These are phyloP conservation scores for Saccharomyces mikatae DNA, from an alignment of 805 yeast species.

Conservation along the genomic window DNA sequence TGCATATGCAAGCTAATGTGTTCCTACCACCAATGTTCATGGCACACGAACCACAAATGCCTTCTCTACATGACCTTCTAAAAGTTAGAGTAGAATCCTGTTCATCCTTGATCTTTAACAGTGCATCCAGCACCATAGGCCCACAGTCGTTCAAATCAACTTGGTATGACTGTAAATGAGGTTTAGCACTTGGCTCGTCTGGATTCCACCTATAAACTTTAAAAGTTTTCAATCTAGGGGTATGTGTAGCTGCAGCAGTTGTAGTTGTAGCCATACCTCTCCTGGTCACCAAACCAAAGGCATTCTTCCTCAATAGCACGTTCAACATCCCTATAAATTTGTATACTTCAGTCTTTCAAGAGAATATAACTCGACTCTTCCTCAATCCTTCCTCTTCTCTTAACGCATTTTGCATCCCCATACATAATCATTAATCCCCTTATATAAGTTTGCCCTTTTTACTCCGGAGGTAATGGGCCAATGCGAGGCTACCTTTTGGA, in stretches of 20 bases:
- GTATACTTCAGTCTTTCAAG: background rate
- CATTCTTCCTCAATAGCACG: background rate
- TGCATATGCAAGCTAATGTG: conserved; percentile 93
- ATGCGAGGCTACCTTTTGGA: background rate
- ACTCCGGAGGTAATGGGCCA: background rate
- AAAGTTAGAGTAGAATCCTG: conserved; percentile 92
- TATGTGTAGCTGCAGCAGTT: conserved; percentile 32
- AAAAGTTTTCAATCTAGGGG: conserved; percentile 67
- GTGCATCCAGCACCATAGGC: conserved; percentile 95
- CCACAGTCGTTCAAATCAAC: conserved; percentile 88
- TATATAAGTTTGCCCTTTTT: background rate
- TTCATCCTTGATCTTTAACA: conserved; percentile 90
- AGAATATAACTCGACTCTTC: background rate
- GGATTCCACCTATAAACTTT: conserved; percentile 98
- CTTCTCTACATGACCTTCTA: conserved; percentile 98
- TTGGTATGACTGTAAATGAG: conserved; percentile 72
- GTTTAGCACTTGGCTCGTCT: conserved; percentile 88
- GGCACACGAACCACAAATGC: conserved; percentile 99
- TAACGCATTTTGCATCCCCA: background rate
- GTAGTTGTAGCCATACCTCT: conserved; percentile 35
- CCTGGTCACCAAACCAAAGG: conserved; percentile 7
- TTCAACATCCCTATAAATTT: background rate
- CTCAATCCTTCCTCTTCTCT: background rate
- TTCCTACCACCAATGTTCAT: conserved; percentile 98
- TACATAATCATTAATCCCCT: background rate